phyloP scores from a whole-genome alignment of 495 filamentous ascomycete species.

The Letharia lupina region DNA sequence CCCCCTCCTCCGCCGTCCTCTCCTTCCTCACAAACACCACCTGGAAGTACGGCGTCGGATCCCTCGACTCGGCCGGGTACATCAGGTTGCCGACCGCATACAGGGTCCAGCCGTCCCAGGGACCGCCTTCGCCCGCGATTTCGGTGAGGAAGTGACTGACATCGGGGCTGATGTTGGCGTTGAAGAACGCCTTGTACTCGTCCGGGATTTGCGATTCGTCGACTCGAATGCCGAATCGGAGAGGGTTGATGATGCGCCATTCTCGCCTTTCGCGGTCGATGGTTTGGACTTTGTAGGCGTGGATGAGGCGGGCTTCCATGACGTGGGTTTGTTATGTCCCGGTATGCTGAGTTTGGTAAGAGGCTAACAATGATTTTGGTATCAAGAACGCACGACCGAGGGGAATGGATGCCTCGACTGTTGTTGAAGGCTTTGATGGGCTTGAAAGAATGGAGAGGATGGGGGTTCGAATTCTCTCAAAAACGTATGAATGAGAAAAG shows the following conservation, averaged over 20 bases:
- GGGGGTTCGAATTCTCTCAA: neutral
- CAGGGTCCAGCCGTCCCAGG: neutral
- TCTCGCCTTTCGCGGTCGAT: neutral
- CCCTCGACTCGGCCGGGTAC: neutral
- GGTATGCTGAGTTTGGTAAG: neutral
- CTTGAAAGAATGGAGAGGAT: neutral
- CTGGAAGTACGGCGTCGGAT: neutral
- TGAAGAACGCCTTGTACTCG: neutral
- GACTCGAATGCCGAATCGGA: neutral
- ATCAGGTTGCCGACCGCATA: neutral
- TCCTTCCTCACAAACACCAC: neutral
- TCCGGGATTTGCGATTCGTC: neutral
- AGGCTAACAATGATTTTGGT: neutral
- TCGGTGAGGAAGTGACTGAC: neutral
- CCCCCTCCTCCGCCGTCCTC: neutral
- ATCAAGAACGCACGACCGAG: neutral
- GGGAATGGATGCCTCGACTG: neutral
- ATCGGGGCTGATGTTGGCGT: neutral
- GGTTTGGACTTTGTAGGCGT: neutral
- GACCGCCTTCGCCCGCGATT: neutral
- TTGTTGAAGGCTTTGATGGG: neutral
- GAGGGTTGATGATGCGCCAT: conserved; percentile 1
- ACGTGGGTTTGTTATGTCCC: neutral
- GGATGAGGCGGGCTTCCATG: neutral
- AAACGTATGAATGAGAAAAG: neutral